Conservation (phyloP, 2,329 filamentous ascomycete species). For the Sarocladium strictum region DNA sequence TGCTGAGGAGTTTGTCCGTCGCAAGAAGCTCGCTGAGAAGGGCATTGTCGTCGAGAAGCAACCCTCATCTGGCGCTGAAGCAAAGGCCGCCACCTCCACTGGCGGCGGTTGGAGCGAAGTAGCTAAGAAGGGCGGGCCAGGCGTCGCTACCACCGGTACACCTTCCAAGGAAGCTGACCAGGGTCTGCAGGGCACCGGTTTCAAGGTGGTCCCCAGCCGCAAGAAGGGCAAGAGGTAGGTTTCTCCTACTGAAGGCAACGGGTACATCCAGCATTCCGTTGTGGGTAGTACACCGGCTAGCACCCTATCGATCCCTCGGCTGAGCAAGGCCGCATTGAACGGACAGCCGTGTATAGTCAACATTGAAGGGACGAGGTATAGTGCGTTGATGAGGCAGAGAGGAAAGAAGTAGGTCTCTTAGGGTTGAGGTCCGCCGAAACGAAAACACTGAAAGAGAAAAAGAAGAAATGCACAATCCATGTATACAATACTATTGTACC, state of each 20-base stretch:
- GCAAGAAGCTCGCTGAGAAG: conserved; percentile 88
- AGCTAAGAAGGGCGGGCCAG: conserved; percentile 74
- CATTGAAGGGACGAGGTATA: neutral
- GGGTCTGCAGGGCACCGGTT: conserved; percentile 50
- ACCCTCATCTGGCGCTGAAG: conserved; percentile 47
- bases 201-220: conserved; percentile 86
- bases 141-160: conserved; percentile 19
- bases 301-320: neutral
- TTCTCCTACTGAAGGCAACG: conserved; percentile 1
- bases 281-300: neutral
- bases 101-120: conserved; percentile 90
- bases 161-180: conserved; percentile 36
- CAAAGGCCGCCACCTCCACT: conserved; percentile 26
- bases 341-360: neutral
- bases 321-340: neutral
- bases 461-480: neutral
- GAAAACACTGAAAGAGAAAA: neutral
- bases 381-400: conserved; percentile 2
- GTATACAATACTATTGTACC: neutral
- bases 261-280: neutral
- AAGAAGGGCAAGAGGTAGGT: conserved; percentile 81
- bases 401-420: neutral
- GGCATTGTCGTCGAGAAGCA: conserved; percentile 72
- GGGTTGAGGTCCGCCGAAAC: neutral
- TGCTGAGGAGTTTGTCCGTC: conserved; percentile 87